A percentile compares a stretch with the other conserved stretches of the same genome.
Conservation (phyloP, 306 rosid species). For the Gleditsia sinensis region DNA sequence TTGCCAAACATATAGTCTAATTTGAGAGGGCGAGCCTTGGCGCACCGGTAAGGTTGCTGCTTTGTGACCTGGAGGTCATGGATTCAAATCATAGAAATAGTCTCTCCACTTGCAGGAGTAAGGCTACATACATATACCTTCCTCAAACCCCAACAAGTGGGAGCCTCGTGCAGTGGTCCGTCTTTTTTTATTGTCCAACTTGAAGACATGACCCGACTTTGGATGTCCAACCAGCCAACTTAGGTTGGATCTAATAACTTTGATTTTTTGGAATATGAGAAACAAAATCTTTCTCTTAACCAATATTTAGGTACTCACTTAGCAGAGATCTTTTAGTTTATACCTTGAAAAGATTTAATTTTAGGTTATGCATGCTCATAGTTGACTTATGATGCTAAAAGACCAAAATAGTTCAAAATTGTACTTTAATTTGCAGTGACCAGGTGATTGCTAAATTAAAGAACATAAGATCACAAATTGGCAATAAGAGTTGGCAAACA, state of each 20-base stretch:
- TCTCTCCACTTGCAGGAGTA: too few relatives aligned
- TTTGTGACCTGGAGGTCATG: too few relatives aligned
- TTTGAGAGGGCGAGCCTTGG: too few relatives aligned
- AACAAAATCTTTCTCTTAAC: neutral
- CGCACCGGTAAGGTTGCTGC: too few relatives aligned
- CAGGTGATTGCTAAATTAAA: neutral
- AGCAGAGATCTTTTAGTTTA: neutral
- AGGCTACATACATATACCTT: too few relatives aligned
- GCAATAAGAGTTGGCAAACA: neutral
- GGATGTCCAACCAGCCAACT: neutral
- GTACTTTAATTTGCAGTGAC: neutral
- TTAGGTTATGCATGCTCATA: neutral
- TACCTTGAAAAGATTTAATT: neutral
- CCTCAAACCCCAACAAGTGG: too few relatives aligned
- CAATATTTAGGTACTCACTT: neutral
- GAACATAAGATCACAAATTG: conserved; percentile 28
- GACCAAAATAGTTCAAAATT: neutral
- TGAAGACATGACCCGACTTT: neutral
- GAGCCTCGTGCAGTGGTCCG: too few relatives aligned
- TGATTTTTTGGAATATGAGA: neutral
- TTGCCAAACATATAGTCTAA: too few relatives aligned
- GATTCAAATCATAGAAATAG: too few relatives aligned
- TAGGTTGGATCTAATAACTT: neutral
- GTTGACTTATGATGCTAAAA: neutral
- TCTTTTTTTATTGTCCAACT: neutral